A percentile compares a stretch with the other conserved stretches of the same genome.
Conservation (phyloP, 2,329 filamentous ascomycete genomes). For the Pseudogymnoascus sp. region DNA sequence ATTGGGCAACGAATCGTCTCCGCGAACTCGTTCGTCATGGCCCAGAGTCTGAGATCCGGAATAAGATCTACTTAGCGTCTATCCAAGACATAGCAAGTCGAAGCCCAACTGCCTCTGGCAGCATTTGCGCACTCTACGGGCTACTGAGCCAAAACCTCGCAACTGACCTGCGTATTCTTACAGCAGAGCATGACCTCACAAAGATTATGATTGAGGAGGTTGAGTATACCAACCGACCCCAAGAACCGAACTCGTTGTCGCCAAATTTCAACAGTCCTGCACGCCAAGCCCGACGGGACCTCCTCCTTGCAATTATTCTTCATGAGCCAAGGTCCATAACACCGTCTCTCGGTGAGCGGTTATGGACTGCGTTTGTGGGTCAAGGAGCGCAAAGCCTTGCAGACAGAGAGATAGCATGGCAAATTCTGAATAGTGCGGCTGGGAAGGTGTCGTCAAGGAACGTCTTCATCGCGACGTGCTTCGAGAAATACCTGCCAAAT, state of each 20-base stretch:
- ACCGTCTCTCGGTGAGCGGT: slow-evolving; percentile 49
- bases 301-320: slow-evolving; percentile 51
- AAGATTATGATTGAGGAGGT: slow-evolving; percentile 58
- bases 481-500: slow-evolving; percentile 48
- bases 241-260: slow-evolving; percentile 24
- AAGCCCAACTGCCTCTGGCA: slow-evolving; percentile 61
- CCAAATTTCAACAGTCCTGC: slow-evolving; percentile 30
- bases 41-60: slow-evolving; percentile 48
- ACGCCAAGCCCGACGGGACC: slow-evolving; percentile 49
- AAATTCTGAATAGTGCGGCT: slow-evolving; percentile 48
- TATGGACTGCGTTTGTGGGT: slow-evolving; percentile 72
- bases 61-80: slow-evolving; percentile 58
- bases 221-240: slow-evolving; percentile 34
- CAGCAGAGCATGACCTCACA: slow-evolving; percentile 54
- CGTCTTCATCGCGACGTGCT: slow-evolving; percentile 48
- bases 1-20: slow-evolving; percentile 56
- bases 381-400: slow-evolving; percentile 49
- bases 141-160: slow-evolving; percentile 40
- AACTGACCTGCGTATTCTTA: slow-evolving; percentile 50
- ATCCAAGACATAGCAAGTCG: slow-evolving; percentile 59
- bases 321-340: slow-evolving; percentile 57
- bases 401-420: slow-evolving; percentile 64
- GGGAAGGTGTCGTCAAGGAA: slow-evolving; percentile 42
- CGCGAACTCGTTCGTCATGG: slow-evolving; percentile 52
- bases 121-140: slow-evolving; percentile 56